Conservation (phyloP, 305 asterid species). For the Galium porrigens region DNA sequence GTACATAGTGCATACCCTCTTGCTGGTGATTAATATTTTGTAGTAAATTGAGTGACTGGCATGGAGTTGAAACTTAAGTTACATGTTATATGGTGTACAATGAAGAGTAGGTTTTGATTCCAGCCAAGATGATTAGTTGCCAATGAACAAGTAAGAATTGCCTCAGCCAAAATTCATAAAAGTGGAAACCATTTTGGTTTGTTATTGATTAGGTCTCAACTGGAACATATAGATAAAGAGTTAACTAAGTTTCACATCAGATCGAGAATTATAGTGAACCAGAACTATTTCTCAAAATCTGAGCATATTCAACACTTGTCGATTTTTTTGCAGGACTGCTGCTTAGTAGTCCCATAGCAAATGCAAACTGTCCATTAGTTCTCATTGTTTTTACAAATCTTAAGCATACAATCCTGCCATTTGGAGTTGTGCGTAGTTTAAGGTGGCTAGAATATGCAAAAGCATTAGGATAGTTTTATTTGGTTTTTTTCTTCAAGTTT, state of each 20-base stretch:
- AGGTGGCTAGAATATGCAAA: not conserved
- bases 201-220: too few relatives aligned
- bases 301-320: not conserved
- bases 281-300: too few relatives aligned
- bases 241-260: not conserved
- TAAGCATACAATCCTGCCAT: not conserved
- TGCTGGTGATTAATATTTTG: not conserved
- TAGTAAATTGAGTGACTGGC: not conserved
- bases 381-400: not conserved
- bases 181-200: not conserved
- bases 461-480: not conserved
- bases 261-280: not conserved
- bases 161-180: not conserved
- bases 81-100: not conserved
- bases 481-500: not conserved
- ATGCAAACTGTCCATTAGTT: not conserved
- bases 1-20: not conserved
- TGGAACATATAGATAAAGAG: not conserved
- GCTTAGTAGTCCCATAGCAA: not conserved
- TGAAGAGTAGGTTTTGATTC: not conserved
- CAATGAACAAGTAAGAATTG: not conserved
- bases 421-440: not conserved
- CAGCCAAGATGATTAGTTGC: not conserved
- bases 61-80: not conserved
- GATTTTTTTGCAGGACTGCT: not conserved